phyloP scores from a whole-genome alignment of 2,329 filamentous ascomycete genomes.

The Penicillium sp. region DNA sequence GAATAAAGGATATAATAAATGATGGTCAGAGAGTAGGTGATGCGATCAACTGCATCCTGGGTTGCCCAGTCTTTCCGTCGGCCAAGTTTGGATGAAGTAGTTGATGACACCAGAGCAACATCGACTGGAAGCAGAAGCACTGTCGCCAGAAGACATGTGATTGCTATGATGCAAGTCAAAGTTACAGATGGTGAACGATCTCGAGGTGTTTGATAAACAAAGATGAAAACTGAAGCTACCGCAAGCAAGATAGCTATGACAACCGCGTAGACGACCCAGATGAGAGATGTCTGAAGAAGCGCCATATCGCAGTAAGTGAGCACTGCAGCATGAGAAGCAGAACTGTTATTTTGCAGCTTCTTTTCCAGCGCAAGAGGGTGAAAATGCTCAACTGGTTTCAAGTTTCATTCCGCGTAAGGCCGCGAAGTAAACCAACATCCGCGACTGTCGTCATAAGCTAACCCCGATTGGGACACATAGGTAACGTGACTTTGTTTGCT shows the following conservation, averaged over 20 bases:
- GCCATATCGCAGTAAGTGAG: constrained; percentile 53
- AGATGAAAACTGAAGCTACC: constrained; percentile 82
- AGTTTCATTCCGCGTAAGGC: background rate
- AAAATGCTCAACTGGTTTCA: no score
- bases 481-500: constrained; percentile 17
- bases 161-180: constrained; percentile 80
- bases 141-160: constrained; percentile 86
- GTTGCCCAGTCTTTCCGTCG: constrained; percentile 95
- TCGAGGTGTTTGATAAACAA: constrained; percentile 85
- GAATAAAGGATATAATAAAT: constrained; percentile 95
- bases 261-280: constrained; percentile 91
- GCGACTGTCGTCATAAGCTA: constrained; percentile 24
- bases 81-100: constrained; percentile 73
- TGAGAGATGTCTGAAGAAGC: constrained; percentile 83
- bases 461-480: constrained; percentile 6
- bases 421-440: constrained; percentile 5
- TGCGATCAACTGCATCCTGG: constrained; percentile 74
- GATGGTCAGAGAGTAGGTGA: constrained; percentile 78
- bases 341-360: no score
- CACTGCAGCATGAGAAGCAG: constrained; percentile 17
- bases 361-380: no score
- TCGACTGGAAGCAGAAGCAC: constrained; percentile 92
- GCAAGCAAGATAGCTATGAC: constrained; percentile 76
- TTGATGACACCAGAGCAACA: constrained; percentile 91
- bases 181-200: constrained; percentile 84